These are phyloP conservation scores for Penicillium sp. DNA, from an alignment of 2,329 filamentous ascomycete species.

Conservation along the genomic window DNA sequence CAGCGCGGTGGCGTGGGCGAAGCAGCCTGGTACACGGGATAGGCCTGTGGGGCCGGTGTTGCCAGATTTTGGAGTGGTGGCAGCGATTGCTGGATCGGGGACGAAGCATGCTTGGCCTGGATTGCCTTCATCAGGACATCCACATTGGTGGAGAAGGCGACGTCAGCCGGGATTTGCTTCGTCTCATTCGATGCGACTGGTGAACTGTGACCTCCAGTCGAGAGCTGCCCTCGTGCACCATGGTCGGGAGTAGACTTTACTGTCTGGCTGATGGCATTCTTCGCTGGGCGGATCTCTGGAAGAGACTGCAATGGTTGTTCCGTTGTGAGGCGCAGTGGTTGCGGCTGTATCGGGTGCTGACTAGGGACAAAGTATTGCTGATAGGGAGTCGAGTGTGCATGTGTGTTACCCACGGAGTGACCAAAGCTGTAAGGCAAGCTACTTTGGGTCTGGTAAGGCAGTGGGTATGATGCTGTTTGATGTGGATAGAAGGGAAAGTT, in stretches of 20 bases:
- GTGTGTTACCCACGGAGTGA: slow-evolving; percentile 27
- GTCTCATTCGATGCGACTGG: background rate
- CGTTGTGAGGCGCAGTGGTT: slow-evolving; percentile 25
- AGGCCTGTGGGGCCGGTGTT: slow-evolving; percentile 18
- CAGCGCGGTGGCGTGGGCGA: slow-evolving; percentile 13
- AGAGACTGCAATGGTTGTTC: slow-evolving; percentile 30
- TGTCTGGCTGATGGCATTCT: slow-evolving; percentile 29
- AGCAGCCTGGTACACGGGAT: slow-evolving; percentile 16
- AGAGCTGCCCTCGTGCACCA: background rate
- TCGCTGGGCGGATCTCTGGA: slow-evolving; percentile 32
- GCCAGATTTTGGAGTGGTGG: slow-evolving; percentile 32
- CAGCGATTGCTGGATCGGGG: slow-evolving; percentile 26
- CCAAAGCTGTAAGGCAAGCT: slow-evolving; percentile 27
- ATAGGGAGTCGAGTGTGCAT: slow-evolving; percentile 25
- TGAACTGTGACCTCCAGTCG: background rate
- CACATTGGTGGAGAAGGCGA: slow-evolving; percentile 69
- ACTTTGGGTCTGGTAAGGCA: slow-evolving; percentile 29
- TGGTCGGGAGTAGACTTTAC: slow-evolving; percentile 14
- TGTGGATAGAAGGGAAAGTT: slow-evolving; percentile 34
- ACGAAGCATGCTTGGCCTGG: slow-evolving; percentile 51
- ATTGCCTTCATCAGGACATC: slow-evolving; percentile 85
- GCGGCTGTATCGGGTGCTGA: slow-evolving; percentile 22
- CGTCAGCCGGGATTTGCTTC: slow-evolving; percentile 32
- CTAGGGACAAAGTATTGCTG: slow-evolving; percentile 29
- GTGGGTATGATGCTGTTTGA: slow-evolving; percentile 29